Evolutionary conservation across 2,329 filamentous ascomycete genomes (phyloP), one percentile per base, ranked within the genome.

Genomic region (Drechslerella coelobrocha): DNA sequence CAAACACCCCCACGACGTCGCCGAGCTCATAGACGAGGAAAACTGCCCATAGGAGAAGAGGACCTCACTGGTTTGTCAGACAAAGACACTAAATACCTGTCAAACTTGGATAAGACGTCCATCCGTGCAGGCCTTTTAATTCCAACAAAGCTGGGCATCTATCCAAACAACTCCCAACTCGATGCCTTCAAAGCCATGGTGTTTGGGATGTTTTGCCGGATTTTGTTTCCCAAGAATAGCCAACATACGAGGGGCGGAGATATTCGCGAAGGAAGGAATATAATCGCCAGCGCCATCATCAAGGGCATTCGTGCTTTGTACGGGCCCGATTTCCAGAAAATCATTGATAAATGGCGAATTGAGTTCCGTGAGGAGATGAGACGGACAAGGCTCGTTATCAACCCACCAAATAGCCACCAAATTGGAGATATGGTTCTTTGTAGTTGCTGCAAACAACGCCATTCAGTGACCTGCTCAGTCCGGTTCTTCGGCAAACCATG

Each of bases 331-430:
- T 59, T 63, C 14, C 26, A 27, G n/a, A 31, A 29, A 9, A 29
- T 71, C 31, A 23, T 53, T 5, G 50, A 59, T 31, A 47, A 54
- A 8, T 71, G 66, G 66, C 59, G 66, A 10, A 37, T 41, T 10
- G 66, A 71, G 29, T 71, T 71, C 41, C 54, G 31, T 19, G 59
- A 63, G 14, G 66, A 51, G 17, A 53, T 63, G 47, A 53, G 66
- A 24, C 45, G 59, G 0, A 14, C 39, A 5, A 47, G 19, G 2
- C 2, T 63, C 3, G 24, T 23, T 6, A 17, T 59, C 9, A 45
- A 31, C 9, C 31, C 14, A 4, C 59, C 66, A 2, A 50, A 27
- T 19, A 29, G 48, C 2, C 59, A 54, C 21, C 23, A 60, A 2
- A 47, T 23, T 24, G 53, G 60, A 27, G 50, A 23, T 2, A 8